These are phyloP conservation scores for Lachnellula suecica DNA, from an alignment of 2,329 filamentous ascomycete species.

Conservation along the genomic window DNA sequence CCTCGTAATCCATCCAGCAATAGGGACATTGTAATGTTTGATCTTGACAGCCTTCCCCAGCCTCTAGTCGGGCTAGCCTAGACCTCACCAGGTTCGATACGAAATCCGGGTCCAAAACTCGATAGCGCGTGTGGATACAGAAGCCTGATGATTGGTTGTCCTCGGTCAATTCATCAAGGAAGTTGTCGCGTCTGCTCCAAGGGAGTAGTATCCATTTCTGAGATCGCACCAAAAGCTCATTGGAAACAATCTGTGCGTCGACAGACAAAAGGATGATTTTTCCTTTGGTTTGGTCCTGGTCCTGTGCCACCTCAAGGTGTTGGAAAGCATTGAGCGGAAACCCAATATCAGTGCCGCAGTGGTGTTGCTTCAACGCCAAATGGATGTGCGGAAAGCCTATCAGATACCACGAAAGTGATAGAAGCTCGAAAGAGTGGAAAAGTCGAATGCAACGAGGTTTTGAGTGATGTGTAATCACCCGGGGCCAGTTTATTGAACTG, in stretches of 20 bases:
- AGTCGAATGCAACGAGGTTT: slow-evolving; percentile 4
- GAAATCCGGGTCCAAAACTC: neutral
- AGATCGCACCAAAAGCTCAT: slow-evolving; percentile 20
- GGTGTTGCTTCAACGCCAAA: slow-evolving; percentile 17
- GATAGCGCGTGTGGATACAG: slow-evolving; percentile 12
- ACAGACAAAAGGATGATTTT: slow-evolving; percentile 16
- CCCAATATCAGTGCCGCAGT: slow-evolving; percentile 9
- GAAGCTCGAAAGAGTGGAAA: slow-evolving; percentile 6
- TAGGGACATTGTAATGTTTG: slow-evolving; percentile 10
- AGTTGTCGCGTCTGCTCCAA: slow-evolving; percentile 8
- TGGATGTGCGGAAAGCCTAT: slow-evolving; percentile 19
- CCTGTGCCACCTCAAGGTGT: slow-evolving; percentile 10
- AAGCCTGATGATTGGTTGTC: neutral
- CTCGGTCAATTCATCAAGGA: slow-evolving; percentile 2
- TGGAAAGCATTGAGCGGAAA: slow-evolving; percentile 17
- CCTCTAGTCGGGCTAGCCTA: slow-evolving; percentile 8
- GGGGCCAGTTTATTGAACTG: slow-evolving; percentile 12
- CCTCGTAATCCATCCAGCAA: slow-evolving; percentile 16
- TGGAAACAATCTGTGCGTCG: slow-evolving; percentile 16
- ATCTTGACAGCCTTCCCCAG: slow-evolving; percentile 4
- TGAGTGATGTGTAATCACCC: neutral
- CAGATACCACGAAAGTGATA: slow-evolving; percentile 7
- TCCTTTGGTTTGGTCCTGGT: slow-evolving; percentile 1
- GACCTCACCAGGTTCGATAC: slow-evolving; percentile 7
- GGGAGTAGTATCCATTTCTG: slow-evolving; percentile 19